Evolutionary conservation across 495 filamentous ascomycete genomes (phyloP), one percentile per base, ranked within the genome.

Genomic region (Trichoderma asperelloides): DNA sequence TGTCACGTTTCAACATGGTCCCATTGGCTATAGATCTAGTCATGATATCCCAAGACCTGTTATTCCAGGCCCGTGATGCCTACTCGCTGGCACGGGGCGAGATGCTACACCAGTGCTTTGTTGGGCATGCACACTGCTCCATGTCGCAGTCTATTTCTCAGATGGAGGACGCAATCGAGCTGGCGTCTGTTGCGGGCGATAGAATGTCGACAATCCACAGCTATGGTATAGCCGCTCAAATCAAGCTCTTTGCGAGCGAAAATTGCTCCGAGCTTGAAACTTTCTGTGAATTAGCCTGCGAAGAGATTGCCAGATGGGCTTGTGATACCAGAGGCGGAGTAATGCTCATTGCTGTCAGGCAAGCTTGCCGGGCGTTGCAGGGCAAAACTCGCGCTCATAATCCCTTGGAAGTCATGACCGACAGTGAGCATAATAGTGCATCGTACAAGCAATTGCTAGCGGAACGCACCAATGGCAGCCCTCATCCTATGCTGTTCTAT

Each of bases 281-380:
- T 0, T 92, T 88, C 72, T 89, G 89, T 72, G 80, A 85, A 30
- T 89, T 89, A 68, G 84, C 85, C 23, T 87, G 89, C 8, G 89
- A 93, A 67, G 93, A 96, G 65, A 84, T 93, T 63, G 86, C 84
- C 1, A 83, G 85, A 47, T 96, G 91, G 91, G 73, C 82, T 37
- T 78, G 84, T 57, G 91, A 96, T 74, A 86, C 89, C n/a, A 85
- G 91, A 33, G 93, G 92, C 18, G 92, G 93, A 13, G 86, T 86
- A 8, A 81, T 91, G 69, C 80, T 96, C 13, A 83, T 91, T 67
- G 81, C 86, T 25, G 82, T 90, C 16, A 79, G 88, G 70, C 92
- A 96, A 78, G 87, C 88, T 65, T 85, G 85, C 62, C 84, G 91
- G 18, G 91, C 93, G 21, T 75, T 97, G 37, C 91, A 94, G 78